These are phyloP conservation scores for Fusarium sterilihyphosum DNA, from an alignment of 2,329 filamentous ascomycete genomes.

Conservation along the genomic window DNA sequence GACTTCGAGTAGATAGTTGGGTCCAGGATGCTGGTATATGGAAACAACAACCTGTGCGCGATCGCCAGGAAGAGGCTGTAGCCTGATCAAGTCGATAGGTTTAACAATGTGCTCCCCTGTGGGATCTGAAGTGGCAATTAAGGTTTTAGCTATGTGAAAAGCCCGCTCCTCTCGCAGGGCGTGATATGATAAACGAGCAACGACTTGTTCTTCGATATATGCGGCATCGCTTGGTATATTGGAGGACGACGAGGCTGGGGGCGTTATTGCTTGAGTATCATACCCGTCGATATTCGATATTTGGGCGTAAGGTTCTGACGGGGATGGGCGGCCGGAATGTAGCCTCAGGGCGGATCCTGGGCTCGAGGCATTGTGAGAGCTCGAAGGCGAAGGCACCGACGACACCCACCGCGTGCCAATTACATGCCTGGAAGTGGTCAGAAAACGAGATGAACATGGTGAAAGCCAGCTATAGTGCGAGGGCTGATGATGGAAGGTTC, in stretches of 20 bases:
- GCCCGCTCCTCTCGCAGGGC: slow-evolving; percentile 85
- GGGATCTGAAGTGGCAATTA: slow-evolving; percentile 77
- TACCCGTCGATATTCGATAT: slow-evolving; percentile 49
- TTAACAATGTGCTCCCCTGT: slow-evolving; percentile 79
- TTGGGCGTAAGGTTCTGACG: slow-evolving; percentile 52
- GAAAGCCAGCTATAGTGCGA: background rate
- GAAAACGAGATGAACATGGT: background rate
- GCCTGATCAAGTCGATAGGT: slow-evolving; percentile 80
- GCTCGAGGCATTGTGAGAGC: slow-evolving; percentile 56
- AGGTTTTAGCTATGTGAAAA: slow-evolving; percentile 81
- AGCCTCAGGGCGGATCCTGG: slow-evolving; percentile 56
- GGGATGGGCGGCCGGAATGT: slow-evolving; percentile 55
- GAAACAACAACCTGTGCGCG: slow-evolving; percentile 77
- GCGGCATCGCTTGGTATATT: slow-evolving; percentile 56
- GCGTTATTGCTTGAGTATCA: slow-evolving; percentile 52
- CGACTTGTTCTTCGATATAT: slow-evolving; percentile 71
- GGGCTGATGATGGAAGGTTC: background rate
- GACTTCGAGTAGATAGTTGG: slow-evolving; percentile 75
- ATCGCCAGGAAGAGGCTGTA: slow-evolving; percentile 75
- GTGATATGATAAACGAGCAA: slow-evolving; percentile 86
- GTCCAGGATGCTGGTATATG: slow-evolving; percentile 82
- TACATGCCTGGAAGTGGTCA: slow-evolving; percentile 64
- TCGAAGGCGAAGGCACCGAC: slow-evolving; percentile 59
- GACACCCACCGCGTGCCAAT: slow-evolving; percentile 70
- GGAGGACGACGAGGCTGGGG: slow-evolving; percentile 47